Percentiles rank a stretch among this genome's conserved stretches.
phyloP scores from a whole-genome alignment of 129 eudicot genomes.

The Artemisia argyi region DNA sequence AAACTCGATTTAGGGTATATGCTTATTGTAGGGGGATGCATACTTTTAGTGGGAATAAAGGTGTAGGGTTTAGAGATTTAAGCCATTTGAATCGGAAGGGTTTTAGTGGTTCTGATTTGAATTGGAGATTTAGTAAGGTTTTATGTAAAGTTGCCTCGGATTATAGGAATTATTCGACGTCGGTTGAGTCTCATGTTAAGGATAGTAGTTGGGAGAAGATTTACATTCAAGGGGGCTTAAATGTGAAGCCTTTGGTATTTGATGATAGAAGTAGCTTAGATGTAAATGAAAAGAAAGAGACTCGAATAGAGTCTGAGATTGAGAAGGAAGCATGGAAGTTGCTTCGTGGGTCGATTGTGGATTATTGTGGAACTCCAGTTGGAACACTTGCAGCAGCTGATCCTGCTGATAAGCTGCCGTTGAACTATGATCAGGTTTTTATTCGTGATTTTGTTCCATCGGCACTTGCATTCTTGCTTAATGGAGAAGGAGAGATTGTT shows the following conservation, averaged over 20 bases:
- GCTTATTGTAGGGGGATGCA: conserved; percentile 15
- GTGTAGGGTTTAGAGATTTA: conserved; percentile 49
- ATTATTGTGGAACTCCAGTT: conserved; percentile 82
- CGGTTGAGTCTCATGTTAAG: conserved; percentile 53
- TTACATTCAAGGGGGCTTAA: conserved; percentile 69
- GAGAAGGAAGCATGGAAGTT: conserved; percentile 86
- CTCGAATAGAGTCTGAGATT: conserved; percentile 52
- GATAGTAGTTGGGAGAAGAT: conserved; percentile 64
- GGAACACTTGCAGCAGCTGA: conserved; percentile 95
- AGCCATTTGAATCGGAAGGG: conserved; percentile 51
- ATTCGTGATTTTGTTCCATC: conserved; percentile 95
- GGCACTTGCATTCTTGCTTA: conserved; percentile 89
- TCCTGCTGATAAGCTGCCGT: conserved; percentile 81
- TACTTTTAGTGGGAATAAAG: conserved; percentile 34
- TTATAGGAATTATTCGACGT: conserved; percentile 66
- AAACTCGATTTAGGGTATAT: conserved; percentile 34
- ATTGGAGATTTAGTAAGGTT: conserved; percentile 33
- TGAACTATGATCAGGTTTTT: conserved; percentile 94
- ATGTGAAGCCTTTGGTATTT: conserved; percentile 66
- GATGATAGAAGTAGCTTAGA: conserved; percentile 32
- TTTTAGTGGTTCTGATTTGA: conserved; percentile 65
- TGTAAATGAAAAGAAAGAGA: conserved; percentile 34
- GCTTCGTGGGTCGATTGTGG: conserved; percentile 66
- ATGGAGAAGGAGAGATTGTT: conserved; percentile 91
- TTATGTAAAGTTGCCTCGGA: conserved; percentile 75